Evolutionary conservation across 768 basidiomycete genomes (phyloP).

Genomic region (Mycena rebaudengoi): DNA sequence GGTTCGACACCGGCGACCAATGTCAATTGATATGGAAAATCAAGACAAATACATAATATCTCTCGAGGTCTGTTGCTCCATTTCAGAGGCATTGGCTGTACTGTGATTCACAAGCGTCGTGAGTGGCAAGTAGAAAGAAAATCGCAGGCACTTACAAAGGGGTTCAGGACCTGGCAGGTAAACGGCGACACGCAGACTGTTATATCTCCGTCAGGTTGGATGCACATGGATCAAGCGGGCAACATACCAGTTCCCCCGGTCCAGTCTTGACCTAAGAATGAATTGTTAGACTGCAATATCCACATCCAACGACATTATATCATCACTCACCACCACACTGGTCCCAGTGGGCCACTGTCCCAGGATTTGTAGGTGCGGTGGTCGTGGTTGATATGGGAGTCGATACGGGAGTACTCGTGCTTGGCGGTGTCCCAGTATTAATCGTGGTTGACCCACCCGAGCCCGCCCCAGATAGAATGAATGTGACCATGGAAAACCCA

Average conservation of each 20-base stretch:
- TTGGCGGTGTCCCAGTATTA: not conserved
- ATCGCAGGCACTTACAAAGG: not conserved
- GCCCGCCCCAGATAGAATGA: conserved; percentile 1
- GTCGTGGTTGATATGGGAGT: not conserved
- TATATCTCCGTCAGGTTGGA: not conserved
- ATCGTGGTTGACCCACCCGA: not conserved
- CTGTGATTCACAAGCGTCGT: too few species aligned
- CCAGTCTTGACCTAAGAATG: not conserved
- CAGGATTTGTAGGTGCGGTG: not conserved
- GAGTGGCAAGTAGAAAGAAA: too few species aligned
- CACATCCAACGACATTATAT: not conserved
- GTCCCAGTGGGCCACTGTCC: not conserved
- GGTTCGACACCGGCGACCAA: too few species aligned
- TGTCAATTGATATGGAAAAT: too few species aligned
- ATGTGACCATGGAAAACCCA: conserved; percentile 13
- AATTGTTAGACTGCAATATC: too few species aligned
- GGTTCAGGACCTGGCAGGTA: not conserved
- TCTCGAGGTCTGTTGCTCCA: too few species aligned
- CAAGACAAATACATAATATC: too few species aligned
- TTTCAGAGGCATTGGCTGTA: too few species aligned
- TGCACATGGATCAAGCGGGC: not conserved
- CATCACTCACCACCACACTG: not conserved
- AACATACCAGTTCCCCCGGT: not conserved
- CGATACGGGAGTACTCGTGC: not conserved
- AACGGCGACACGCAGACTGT: not conserved